Evolutionary conservation across 2,329 filamentous ascomycete species (phyloP).

Genomic region (Xylaria hypoxylon): DNA sequence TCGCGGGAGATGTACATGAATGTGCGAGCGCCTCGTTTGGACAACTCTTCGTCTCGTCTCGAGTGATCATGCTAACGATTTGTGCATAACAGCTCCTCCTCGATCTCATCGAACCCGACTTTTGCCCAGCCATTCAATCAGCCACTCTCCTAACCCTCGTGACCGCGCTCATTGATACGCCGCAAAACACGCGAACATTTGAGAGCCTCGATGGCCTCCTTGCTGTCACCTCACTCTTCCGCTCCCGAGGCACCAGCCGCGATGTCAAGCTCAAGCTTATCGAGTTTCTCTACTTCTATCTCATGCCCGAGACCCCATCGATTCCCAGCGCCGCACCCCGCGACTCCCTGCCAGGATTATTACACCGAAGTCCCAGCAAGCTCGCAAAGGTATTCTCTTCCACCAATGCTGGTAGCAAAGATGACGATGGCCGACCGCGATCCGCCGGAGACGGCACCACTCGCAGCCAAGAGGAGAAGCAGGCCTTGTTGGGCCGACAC

Average conservation of each 20-base stretch:
- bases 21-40: constrained; percentile 58
- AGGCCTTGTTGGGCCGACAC: constrained; percentile 79
- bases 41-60: background rate
- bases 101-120: constrained; percentile 91
- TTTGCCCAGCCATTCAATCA: constrained; percentile 91
- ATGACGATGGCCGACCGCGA: constrained; percentile 47
- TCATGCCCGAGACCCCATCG: constrained; percentile 87
- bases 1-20: constrained; percentile 95
- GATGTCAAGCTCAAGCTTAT: constrained; percentile 96
- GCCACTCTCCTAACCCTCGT: constrained; percentile 91
- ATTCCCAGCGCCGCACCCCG: constrained; percentile 63
- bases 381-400: constrained; percentile 67
- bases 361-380: constrained; percentile 77
- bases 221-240: constrained; percentile 92
- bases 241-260: constrained; percentile 83
- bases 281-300: constrained; percentile 98
- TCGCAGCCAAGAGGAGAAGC: constrained; percentile 84
- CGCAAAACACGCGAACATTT: constrained; percentile 89
- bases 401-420: constrained; percentile 37
- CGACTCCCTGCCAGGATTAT: constrained; percentile 62
- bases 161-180: constrained; percentile 85
- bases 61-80: constrained; percentile 30
- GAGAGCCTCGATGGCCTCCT: constrained; percentile 92
- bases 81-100: constrained; percentile 76
- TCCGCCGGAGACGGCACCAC: constrained; percentile 59